A percentile compares a stretch with the other conserved stretches of the same genome.
Conservation (phyloP, 148 eudicot genomes). For the Beta vulgaris region DNA sequence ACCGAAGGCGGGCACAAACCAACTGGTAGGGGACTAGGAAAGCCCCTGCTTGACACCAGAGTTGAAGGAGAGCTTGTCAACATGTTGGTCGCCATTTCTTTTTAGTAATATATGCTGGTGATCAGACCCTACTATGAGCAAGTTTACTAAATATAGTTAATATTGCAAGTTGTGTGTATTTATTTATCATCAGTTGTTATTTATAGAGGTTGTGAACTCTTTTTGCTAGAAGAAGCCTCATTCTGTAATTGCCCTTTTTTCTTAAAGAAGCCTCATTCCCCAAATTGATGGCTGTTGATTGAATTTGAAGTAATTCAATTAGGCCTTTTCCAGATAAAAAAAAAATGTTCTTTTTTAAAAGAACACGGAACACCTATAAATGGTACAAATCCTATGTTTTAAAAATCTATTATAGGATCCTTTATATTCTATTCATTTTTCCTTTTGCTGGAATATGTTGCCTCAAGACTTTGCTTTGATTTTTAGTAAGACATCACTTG, state of each 20-base stretch:
- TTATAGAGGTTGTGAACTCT: neutral
- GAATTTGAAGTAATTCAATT: neutral
- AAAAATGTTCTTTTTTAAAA: neutral
- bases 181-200: neutral
- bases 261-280: neutral
- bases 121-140: neutral
- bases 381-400: neutral
- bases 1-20: neutral
- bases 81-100: neutral
- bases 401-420: neutral
- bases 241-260: neutral
- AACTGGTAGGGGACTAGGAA: neutral
- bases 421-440: neutral
- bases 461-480: neutral
- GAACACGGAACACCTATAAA: neutral
- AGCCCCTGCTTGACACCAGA: neutral
- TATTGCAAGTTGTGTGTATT: neutral
- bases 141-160: neutral
- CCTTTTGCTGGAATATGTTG: neutral
- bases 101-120: neutral
- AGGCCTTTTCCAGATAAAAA: too few relatives aligned
- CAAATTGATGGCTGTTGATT: neutral
- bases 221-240: neutral
- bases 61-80: neutral
- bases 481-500: slow-evolving; percentile 1